Conservation (phyloP, 176 grass and related monocot species). For the Pontederia crassipes region DNA sequence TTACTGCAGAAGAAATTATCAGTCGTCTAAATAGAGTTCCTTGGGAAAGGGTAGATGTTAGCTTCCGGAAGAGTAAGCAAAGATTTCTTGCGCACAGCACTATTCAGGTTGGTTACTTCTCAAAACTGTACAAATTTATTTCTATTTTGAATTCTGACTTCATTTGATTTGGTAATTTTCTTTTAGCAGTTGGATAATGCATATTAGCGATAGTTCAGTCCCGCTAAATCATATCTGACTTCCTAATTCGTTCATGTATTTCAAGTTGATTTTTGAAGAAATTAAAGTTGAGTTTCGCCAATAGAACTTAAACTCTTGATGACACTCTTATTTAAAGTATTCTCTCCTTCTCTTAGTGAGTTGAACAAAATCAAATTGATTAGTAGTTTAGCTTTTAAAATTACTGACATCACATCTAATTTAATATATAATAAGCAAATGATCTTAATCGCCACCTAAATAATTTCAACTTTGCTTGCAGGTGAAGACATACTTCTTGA, state of each 20-base stretch:
- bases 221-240: background rate
- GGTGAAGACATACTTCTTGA: slow-evolving; percentile 73
- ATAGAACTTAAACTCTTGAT: no score
- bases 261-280: background rate
- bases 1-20: slow-evolving; percentile 63
- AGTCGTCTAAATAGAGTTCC: slow-evolving; percentile 68
- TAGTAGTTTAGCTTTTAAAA: background rate
- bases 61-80: slow-evolving; percentile 75
- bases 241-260: background rate
- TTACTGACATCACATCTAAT: background rate
- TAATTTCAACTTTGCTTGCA: slow-evolving; percentile 16
- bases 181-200: background rate
- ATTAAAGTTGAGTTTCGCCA: background rate
- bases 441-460: slow-evolving; percentile 4
- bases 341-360: no score
- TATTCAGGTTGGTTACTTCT: slow-evolving; percentile 53
- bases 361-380: no score
- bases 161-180: background rate
- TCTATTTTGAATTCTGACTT: background rate
- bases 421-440: background rate
- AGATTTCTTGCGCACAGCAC: slow-evolving; percentile 84
- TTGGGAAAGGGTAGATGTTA: slow-evolving; percentile 94
- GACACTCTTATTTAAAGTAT: no score
- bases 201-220: background rate
- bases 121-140: background rate